These are phyloP conservation scores for Aspergillus panamensis DNA, from an alignment of 495 filamentous ascomycete species.

Conservation along the genomic window DNA sequence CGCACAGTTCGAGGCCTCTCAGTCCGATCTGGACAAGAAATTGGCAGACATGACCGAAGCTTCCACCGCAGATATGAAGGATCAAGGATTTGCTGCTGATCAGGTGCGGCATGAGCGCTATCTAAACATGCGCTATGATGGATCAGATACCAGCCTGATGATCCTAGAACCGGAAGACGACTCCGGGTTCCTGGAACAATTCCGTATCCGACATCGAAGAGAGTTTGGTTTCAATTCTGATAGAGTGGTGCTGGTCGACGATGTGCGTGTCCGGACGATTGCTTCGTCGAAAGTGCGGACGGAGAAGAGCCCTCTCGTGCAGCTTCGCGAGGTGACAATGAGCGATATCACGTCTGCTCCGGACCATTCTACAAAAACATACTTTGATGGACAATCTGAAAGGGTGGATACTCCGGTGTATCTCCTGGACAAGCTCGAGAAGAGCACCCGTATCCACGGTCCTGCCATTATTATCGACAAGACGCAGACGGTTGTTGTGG, in stretches of 20 bases:
- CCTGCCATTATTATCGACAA: constrained; percentile 92
- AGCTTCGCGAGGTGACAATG: constrained; percentile 34
- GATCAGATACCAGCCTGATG: constrained; percentile 53
- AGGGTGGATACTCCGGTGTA: constrained; percentile 81
- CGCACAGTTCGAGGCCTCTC: constrained; percentile 34
- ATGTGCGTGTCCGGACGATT: constrained; percentile 49
- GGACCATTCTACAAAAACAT: constrained; percentile 37
- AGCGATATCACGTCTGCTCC: constrained; percentile 28
- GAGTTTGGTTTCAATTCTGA: constrained; percentile 54
- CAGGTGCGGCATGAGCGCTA: constrained; percentile 49
- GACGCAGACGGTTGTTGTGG: constrained; percentile 93
- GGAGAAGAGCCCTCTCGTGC: constrained; percentile 40
- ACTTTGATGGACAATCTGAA: constrained; percentile 59
- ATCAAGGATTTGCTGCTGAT: constrained; percentile 36
- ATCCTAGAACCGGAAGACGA: constrained; percentile 42
- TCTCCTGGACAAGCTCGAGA: constrained; percentile 69
- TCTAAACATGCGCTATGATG: constrained; percentile 53
- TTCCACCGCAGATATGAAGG: constrained; percentile 37
- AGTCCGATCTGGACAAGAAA: constrained; percentile 32
- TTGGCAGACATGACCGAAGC: constrained; percentile 31
- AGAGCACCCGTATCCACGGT: constrained; percentile 74
- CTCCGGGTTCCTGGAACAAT: constrained; percentile 41
- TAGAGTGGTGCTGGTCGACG: constrained; percentile 48
- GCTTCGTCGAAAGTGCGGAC: constrained; percentile 41
- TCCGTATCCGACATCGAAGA: constrained; percentile 45